Evolutionary conservation across 805 yeast species (phyloP).

Genomic region (Yarrowia alimentaria): DNA sequence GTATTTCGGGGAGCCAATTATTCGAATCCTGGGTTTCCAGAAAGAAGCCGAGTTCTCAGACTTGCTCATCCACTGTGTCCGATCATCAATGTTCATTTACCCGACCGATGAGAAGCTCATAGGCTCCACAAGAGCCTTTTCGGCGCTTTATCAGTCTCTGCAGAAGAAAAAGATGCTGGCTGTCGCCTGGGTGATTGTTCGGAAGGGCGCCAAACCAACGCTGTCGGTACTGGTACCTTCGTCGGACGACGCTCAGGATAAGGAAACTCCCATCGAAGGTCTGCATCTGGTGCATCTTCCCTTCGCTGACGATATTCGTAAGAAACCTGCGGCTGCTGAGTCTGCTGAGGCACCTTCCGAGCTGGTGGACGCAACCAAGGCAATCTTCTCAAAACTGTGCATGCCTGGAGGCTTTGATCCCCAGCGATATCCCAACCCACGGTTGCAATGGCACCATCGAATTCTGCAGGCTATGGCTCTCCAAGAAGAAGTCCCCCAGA

Average conservation of each 20-base stretch:
- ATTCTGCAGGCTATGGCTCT: constrained; percentile 58
- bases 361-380: constrained; percentile 36
- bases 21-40: constrained; percentile 70
- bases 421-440: constrained; percentile 42
- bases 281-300: constrained; percentile 69
- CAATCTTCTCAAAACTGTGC: constrained; percentile 44
- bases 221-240: constrained; percentile 59
- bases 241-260: constrained; percentile 42
- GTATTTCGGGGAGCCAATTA: constrained; percentile 47
- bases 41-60: constrained; percentile 39
- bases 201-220: constrained; percentile 53
- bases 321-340: constrained; percentile 50
- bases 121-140: constrained; percentile 66
- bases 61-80: constrained; percentile 51
- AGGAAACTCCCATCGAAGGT: too few relatives aligned
- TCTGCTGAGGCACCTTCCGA: constrained; percentile 33
- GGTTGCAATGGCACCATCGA: constrained; percentile 51
- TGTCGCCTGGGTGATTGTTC: constrained; percentile 67
- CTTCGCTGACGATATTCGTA: constrained; percentile 69
- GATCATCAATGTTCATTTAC: constrained; percentile 60
- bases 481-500: constrained; percentile 48
- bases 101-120: constrained; percentile 60
- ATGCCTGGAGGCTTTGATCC: constrained; percentile 56
- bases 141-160: constrained; percentile 64
- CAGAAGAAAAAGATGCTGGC: constrained; percentile 54